A percentile compares a stretch with the other conserved stretches of the same genome.
Evolutionary conservation across 495 filamentous ascomycete genomes (phyloP).

Genomic region (Aspergillus campestris): DNA sequence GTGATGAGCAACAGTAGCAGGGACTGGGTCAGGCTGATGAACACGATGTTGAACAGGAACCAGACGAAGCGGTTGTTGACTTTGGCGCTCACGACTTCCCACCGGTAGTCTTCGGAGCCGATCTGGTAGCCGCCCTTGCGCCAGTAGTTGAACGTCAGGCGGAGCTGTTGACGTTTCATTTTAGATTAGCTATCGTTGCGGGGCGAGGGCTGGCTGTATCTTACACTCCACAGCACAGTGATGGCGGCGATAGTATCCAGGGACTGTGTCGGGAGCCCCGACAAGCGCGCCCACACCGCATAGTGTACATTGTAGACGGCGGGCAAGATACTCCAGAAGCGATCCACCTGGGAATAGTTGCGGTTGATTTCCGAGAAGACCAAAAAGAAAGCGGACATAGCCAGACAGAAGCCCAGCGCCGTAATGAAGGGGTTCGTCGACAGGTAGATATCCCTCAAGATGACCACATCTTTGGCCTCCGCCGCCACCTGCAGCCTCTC

Average conservation of each 20-base stretch:
- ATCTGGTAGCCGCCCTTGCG: constrained; percentile 85
- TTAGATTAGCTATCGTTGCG: not conserved
- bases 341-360: constrained; percentile 93
- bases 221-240: constrained; percentile 73
- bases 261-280: constrained; percentile 60
- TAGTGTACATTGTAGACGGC: constrained; percentile 87
- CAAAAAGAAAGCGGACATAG: constrained; percentile 60
- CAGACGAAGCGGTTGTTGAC: constrained; percentile 51
- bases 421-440: constrained; percentile 81
- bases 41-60: constrained; percentile 76
- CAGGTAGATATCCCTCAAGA: constrained; percentile 62
- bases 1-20: constrained; percentile 60
- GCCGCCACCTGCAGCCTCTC: constrained; percentile 43
- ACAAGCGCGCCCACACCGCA: constrained; percentile 64
- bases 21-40: constrained; percentile 81
- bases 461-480: constrained; percentile 44
- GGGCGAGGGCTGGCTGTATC: constrained; percentile 12
- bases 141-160: constrained; percentile 96
- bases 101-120: constrained; percentile 92
- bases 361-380: constrained; percentile 71
- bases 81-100: constrained; percentile 49
- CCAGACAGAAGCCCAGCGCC: constrained; percentile 62
- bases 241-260: constrained; percentile 68
- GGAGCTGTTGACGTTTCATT: constrained; percentile 33
- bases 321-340: constrained; percentile 84